Percentiles rank a stretch among this genome's conserved stretches.
Conservation (phyloP, 805 yeast species). For the Tetrapisispora taiwanensis region DNA sequence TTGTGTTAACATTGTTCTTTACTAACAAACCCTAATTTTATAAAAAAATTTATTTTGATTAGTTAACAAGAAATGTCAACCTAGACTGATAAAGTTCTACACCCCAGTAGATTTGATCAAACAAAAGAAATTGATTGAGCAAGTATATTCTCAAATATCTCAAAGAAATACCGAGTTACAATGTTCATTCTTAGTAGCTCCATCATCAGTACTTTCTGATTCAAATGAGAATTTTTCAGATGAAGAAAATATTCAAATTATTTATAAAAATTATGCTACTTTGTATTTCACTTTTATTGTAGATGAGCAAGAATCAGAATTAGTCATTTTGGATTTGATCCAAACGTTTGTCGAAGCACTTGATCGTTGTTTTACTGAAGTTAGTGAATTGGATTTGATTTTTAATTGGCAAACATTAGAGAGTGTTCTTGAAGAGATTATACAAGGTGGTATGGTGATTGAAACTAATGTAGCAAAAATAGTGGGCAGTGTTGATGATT, state of each 20-base stretch:
- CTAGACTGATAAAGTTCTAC: conserved; percentile 83
- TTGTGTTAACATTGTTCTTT: no score
- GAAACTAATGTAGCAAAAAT: conserved; percentile 79
- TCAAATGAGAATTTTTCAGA: conserved; percentile 24
- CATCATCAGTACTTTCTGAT: conserved; percentile 48
- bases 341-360: conserved; percentile 95
- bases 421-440: conserved; percentile 81
- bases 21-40: conserved; percentile 2
- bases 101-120: conserved; percentile 81
- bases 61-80: conserved; percentile 86
- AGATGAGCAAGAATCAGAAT: conserved; percentile 89
- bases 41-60: neutral
- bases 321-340: conserved; percentile 86
- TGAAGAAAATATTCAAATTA: conserved; percentile 73
- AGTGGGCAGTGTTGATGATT: conserved; percentile 67
- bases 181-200: conserved; percentile 85
- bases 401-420: conserved; percentile 97
- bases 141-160: conserved; percentile 69
- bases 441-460: conserved; percentile 97
- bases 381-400: conserved; percentile 92
- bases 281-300: conserved; percentile 92
- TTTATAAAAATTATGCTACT: conserved; percentile 90
- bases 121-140: conserved; percentile 69
- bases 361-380: conserved; percentile 87
- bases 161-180: conserved; percentile 56